Evolutionary conservation across 345 rosid species (phyloP).

Genomic region (Pistacia vera): DNA sequence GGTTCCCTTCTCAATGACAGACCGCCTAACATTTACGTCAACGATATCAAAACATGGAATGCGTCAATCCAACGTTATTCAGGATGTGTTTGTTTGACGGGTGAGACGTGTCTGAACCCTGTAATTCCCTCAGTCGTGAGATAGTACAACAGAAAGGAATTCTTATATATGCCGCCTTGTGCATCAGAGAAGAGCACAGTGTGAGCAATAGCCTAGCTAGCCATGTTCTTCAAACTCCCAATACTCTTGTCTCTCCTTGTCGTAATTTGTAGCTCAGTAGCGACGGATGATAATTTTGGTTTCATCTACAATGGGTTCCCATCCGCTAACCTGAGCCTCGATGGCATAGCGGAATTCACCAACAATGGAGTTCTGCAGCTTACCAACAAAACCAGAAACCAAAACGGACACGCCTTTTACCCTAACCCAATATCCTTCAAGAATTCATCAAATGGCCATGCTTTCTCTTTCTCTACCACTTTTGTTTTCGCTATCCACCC

Average conservation of each 20-base stretch:
- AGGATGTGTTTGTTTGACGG: too few species aligned
- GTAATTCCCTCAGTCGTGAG: background rate
- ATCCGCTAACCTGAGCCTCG: conserved; percentile 35
- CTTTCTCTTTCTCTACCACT: conserved; percentile 53
- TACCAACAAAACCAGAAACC: conserved; percentile 37
- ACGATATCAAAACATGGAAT: too few species aligned
- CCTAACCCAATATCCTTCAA: conserved; percentile 35
- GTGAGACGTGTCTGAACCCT: too few species aligned
- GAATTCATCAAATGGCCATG: conserved; percentile 32
- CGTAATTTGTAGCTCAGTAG: conserved; percentile 13
- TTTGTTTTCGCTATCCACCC: conserved; percentile 61
- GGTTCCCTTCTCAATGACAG: too few species aligned
- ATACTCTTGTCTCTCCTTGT: background rate
- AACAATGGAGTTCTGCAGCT: conserved; percentile 43
- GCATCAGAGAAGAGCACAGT: background rate
- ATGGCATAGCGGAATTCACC: conserved; percentile 37
- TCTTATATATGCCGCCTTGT: too few species aligned
- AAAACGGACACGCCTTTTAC: conserved; percentile 52
- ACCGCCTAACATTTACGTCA: too few species aligned
- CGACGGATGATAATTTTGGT: conserved; percentile 10
- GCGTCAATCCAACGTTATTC: too few species aligned
- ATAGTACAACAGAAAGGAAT: too few species aligned
- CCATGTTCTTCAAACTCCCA: conserved; percentile 24
- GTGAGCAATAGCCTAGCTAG: too few species aligned
- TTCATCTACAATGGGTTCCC: conserved; percentile 41